These are phyloP conservation scores for Sporothrix schenckii DNA, from an alignment of 2,329 filamentous ascomycete species.

Conservation along the genomic window DNA sequence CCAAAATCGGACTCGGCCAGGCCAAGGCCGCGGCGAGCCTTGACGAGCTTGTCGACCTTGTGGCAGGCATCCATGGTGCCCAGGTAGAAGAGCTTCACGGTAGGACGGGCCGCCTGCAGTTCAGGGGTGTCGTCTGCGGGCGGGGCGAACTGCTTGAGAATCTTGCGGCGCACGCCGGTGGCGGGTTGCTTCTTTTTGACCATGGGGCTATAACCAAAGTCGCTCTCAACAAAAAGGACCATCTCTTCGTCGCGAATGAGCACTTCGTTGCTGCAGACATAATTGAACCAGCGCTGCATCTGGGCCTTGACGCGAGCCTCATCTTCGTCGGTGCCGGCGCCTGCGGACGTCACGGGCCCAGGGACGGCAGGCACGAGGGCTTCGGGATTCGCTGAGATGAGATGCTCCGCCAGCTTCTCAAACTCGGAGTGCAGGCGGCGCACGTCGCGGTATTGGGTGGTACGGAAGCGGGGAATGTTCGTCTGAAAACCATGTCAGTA, in stretches of 20 bases:
- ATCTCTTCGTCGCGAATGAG: slow-evolving; percentile 96
- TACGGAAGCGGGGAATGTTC: slow-evolving; percentile 96
- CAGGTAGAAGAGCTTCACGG: slow-evolving; percentile 94
- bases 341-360: slow-evolving; percentile 89
- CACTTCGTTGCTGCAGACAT: slow-evolving; percentile 87
- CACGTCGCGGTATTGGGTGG: slow-evolving; percentile 97
- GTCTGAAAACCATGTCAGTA: slow-evolving; percentile 61
- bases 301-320: slow-evolving; percentile 84
- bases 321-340: slow-evolving; percentile 94
- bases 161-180: slow-evolving; percentile 90
- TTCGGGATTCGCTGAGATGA: slow-evolving; percentile 97
- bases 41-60: slow-evolving; percentile 93
- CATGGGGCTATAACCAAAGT: slow-evolving; percentile 96
- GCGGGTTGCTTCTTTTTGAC: slow-evolving; percentile 95
- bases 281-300: slow-evolving; percentile 94
- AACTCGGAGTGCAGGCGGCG: slow-evolving; percentile 95
- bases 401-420: slow-evolving; percentile 89
- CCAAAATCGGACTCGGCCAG: slow-evolving; percentile 92
- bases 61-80: slow-evolving; percentile 96
- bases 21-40: slow-evolving; percentile 84
- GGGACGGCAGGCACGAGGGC: slow-evolving; percentile 92
- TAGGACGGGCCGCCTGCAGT: slow-evolving; percentile 81
- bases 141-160: slow-evolving; percentile 97
- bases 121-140: slow-evolving; percentile 97
- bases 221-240: slow-evolving; percentile 97